Evolutionary conservation across 768 basidiomycete species (phyloP).

Genomic region (Flagelloscypha sp.): DNA sequence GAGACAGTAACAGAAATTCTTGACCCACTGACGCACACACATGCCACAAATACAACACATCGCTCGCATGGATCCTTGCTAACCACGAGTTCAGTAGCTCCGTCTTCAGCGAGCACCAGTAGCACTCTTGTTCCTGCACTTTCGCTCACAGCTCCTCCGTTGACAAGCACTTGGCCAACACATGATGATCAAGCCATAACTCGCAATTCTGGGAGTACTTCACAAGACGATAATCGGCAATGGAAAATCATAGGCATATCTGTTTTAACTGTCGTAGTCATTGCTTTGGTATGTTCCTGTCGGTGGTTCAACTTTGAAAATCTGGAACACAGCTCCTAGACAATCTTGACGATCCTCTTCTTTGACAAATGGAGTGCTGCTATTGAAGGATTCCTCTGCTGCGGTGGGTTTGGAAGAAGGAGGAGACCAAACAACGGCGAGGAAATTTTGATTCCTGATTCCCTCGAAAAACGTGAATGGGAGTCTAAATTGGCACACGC

Average conservation of each 20-base stretch:
- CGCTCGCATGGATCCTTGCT: not conserved
- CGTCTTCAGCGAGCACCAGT: not conserved
- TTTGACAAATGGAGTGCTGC: slow-evolving; percentile 72
- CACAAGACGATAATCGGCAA: slow-evolving; percentile 37
- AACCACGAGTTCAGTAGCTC: not conserved
- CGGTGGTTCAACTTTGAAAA: too few relatives aligned
- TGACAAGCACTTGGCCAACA: not conserved
- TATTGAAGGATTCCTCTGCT: slow-evolving; percentile 50
- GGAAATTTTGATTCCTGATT: slow-evolving; percentile 58
- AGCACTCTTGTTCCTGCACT: slow-evolving; percentile 3
- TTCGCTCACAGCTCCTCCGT: not conserved
- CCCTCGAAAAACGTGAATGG: slow-evolving; percentile 56
- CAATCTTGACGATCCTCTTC: slow-evolving; percentile 52
- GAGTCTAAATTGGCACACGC: slow-evolving; percentile 41
- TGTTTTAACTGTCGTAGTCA: slow-evolving; percentile 51
- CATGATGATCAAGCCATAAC: not conserved
- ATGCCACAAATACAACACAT: too few relatives aligned
- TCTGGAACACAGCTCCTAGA: too few relatives aligned
- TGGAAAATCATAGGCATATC: slow-evolving; percentile 70
- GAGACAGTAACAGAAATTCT: too few relatives aligned
- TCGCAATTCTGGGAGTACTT: slow-evolving; percentile 14
- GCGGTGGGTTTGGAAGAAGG: slow-evolving; percentile 36
- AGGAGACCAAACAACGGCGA: slow-evolving; percentile 22
- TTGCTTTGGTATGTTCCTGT: too few relatives aligned
- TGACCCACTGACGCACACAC: too few relatives aligned